Evolutionary conservation across 2,329 filamentous ascomycete species (phyloP), one percentile per base, ranked within the genome.

Genomic region (Calonectria hongkongensis): DNA sequence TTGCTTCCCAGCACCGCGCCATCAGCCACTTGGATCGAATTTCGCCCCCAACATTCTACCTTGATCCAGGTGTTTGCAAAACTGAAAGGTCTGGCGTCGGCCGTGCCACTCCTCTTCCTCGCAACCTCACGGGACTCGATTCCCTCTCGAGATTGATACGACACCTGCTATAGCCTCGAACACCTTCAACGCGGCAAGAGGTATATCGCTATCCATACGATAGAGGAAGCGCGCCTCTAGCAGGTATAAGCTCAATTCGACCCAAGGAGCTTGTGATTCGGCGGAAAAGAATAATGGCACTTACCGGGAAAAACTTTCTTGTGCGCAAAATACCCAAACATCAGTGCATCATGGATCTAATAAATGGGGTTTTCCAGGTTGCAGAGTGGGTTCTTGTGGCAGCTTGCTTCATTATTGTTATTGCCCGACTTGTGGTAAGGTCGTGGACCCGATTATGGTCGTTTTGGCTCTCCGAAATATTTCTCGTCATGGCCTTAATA

Each of bases 361-460:
- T 60, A 9, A 60, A 13, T 7, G 5, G 5, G 16, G 6, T 5
- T 4, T 41, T 10, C 21, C 21, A 60, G 54, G 41, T 60, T 60
- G 54, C 33, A 60, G 54, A 60, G 33, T 60, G 54, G 54, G 27
- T 60, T 13, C 15, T 60, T 1, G 54, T 60, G 3, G 33, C 33
- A 18, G 33, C 21, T 21, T 60, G 54, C 54, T 41, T 60, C 13
- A 5, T 60, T 8, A 10, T 60, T 15, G 54, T 41, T n/a, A 41
- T 27, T 25, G 54, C 54, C 10, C 54, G 54, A 13, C 54, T 60
- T 25, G 4, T 41, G 6, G 54, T 60, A 5, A 33, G 54, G 16
- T 27, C 54, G 10, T 60, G 54, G 54, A 39, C 27, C 25, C 54
- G 54, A 5, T 9, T 41, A 60, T 60, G 54, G 54, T 60, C 54